Base-by-base conservation (phyloP, 2,329 filamentous ascomycete species). In the Massarina eburnea region DNA sequence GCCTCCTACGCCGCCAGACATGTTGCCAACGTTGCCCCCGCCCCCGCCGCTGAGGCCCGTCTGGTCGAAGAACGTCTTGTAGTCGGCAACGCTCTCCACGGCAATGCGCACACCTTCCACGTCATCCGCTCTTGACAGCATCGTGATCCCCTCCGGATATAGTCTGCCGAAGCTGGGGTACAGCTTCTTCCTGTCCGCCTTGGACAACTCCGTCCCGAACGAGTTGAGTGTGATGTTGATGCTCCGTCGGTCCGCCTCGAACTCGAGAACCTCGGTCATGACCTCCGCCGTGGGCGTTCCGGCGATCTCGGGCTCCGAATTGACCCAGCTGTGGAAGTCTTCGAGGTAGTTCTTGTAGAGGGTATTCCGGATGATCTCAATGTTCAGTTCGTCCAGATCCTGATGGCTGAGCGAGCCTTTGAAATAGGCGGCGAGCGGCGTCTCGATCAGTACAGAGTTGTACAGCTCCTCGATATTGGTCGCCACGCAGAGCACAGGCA, bases 171-270 rank as follows among this genome's bases (percentile, higher is more conserved):
- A 95, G 68, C 76, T 86, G 21, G 94, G 95, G 71, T 99, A 99
- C 37, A 99, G 80, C 80, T 96, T 99, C 76, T 89, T 95, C 61
- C 94, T 86, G 68, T 97, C 94, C 34, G 83, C 81, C 81, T 99
- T 99, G 62, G 85, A 87, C 39, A 99, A 80, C 71, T 99, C 94
- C 8, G 95, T 99, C 53, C 94, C 94, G 62, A 99, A 97, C 0
- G 91, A 96, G 79, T 99, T 99, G 61, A 99, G 82, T 1, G 94
- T 99, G 71, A 99, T 99, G 76, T 99, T 99, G 79, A 99, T 99
- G 62, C 91, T 90, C 69, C 94, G 84, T 57, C 94, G 83, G 69
- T 99, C 94, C 19, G 95, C 94, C 76, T 99, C 94, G 61, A 99
- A 99, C 67, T 96, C 89, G 39, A 99, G 78, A 41, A 96, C 89